phyloP scores from a whole-genome alignment of 106 monocot species.

The Allium fistulosum region DNA sequence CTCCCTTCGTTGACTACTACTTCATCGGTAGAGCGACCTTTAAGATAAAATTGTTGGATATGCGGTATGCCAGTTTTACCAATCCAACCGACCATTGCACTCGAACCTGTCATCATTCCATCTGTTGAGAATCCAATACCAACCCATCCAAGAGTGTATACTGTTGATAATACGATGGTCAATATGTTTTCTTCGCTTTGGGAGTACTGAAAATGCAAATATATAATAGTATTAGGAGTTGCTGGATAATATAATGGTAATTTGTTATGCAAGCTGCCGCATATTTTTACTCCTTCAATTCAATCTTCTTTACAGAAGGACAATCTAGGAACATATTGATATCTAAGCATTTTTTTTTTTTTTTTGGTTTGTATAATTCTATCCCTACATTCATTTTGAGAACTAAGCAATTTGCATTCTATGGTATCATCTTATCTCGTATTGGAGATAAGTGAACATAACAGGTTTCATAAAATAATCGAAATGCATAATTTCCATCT shows the following conservation, averaged over 20 bases:
- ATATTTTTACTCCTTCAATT: neutral
- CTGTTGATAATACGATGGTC: constrained; percentile 57
- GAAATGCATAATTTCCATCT: too few relatives aligned
- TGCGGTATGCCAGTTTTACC: constrained; percentile 49
- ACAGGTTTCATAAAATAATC: too few relatives aligned
- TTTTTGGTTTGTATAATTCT: too few relatives aligned
- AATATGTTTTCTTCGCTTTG: constrained; percentile 42
- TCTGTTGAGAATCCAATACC: constrained; percentile 82
- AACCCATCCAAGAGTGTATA: constrained; percentile 81
- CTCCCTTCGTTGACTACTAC: constrained; percentile 52
- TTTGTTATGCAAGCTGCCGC: neutral
- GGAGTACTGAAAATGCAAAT: constrained; percentile 36
- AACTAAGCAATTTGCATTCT: too few relatives aligned
- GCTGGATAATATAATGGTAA: too few relatives aligned
- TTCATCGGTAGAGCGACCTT: constrained; percentile 44
- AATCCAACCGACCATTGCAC: constrained; percentile 92
- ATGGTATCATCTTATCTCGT: too few relatives aligned
- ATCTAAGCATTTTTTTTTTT: too few relatives aligned
- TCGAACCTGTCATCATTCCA: constrained; percentile 85
- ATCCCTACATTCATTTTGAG: too few relatives aligned
- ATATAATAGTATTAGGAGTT: neutral
- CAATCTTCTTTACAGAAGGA: neutral
- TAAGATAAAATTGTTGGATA: constrained; percentile 50
- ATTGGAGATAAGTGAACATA: too few relatives aligned
- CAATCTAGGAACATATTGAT: too few relatives aligned